These are phyloP conservation scores for Rhizopus arrhizus DNA, from an alignment of 371 early-diverging fungal genomes.

Conservation along the genomic window DNA sequence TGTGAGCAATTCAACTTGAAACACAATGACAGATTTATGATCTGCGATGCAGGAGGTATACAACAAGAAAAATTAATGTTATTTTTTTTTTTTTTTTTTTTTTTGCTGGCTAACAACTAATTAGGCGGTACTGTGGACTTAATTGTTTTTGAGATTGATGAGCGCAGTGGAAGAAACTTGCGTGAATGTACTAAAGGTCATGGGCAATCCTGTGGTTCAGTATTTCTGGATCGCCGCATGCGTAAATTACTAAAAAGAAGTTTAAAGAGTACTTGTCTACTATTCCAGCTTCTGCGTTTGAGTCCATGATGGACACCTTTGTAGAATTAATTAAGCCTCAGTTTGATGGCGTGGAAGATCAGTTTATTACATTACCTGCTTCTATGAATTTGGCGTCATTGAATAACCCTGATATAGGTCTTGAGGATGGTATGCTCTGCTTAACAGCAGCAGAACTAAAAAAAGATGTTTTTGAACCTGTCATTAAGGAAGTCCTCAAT, in stretches of 20 bases:
- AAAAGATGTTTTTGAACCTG: slow-evolving; percentile 56
- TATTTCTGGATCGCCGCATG: slow-evolving; percentile 63
- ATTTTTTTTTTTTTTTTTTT: too few relatives aligned
- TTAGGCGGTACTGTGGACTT: slow-evolving; percentile 40
- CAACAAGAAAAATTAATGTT: too few relatives aligned
- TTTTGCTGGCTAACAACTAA: not conserved
- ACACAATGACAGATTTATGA: slow-evolving; percentile 54
- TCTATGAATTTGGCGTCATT: slow-evolving; percentile 24
- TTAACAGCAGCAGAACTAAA: slow-evolving; percentile 59
- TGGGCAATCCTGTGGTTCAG: slow-evolving; percentile 62
- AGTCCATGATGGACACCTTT: slow-evolving; percentile 61
- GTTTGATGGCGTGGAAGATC: slow-evolving; percentile 62
- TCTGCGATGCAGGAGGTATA: slow-evolving; percentile 54
- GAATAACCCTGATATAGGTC: slow-evolving; percentile 42
- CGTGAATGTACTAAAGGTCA: slow-evolving; percentile 65
- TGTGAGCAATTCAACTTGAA: slow-evolving; percentile 52
- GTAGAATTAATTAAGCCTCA: slow-evolving; percentile 62
- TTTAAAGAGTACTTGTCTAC: slow-evolving; percentile 54
- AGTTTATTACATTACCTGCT: slow-evolving; percentile 42
- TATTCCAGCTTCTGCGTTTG: slow-evolving; percentile 61
- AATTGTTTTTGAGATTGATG: slow-evolving; percentile 47
- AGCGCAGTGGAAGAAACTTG: slow-evolving; percentile 42
- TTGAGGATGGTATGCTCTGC: slow-evolving; percentile 62
- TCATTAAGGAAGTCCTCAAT: slow-evolving; percentile 51
- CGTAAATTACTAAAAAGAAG: slow-evolving; percentile 58